Percentiles rank a stretch among this genome's conserved stretches.
Evolutionary conservation across 2,329 filamentous ascomycete genomes (phyloP).

Genomic region (Fusarium sp.): DNA sequence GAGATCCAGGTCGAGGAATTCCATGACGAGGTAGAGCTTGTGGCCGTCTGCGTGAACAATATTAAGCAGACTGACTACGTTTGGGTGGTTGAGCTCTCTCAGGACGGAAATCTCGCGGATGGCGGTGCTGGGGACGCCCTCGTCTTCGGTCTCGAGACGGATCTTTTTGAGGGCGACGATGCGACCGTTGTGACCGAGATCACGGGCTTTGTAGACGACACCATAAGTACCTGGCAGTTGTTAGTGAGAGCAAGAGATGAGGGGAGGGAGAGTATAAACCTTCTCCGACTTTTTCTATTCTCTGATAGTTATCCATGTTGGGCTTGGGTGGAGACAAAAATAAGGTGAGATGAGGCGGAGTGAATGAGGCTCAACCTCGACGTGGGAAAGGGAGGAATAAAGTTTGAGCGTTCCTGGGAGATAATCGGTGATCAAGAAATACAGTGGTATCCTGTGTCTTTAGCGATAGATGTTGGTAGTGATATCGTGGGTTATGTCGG

Average conservation of each 20-base stretch:
- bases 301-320: slow-evolving; percentile 93
- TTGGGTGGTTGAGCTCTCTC: slow-evolving; percentile 93
- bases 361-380: slow-evolving; percentile 9
- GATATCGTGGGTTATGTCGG: neutral
- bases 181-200: slow-evolving; percentile 81
- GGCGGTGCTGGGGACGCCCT: slow-evolving; percentile 90
- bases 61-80: slow-evolving; percentile 88
- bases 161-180: slow-evolving; percentile 97
- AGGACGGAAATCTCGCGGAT: slow-evolving; percentile 94
- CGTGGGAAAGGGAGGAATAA: slow-evolving; percentile 1
- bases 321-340: slow-evolving; percentile 11
- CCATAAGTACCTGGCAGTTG: slow-evolving; percentile 82
- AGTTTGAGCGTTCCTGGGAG: neutral
- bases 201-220: slow-evolving; percentile 93
- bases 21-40: slow-evolving; percentile 93
- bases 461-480: neutral
- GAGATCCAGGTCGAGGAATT: slow-evolving; percentile 90
- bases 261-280: slow-evolving; percentile 60
- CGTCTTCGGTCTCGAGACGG: slow-evolving; percentile 92
- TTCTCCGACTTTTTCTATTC: slow-evolving; percentile 96
- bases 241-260: neutral
- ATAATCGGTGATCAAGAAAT: neutral
- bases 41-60: slow-evolving; percentile 95
- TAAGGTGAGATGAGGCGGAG: neutral
- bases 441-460: neutral